Conservation (phyloP, 1,139 yeast species). For the Pichia cactophila region DNA sequence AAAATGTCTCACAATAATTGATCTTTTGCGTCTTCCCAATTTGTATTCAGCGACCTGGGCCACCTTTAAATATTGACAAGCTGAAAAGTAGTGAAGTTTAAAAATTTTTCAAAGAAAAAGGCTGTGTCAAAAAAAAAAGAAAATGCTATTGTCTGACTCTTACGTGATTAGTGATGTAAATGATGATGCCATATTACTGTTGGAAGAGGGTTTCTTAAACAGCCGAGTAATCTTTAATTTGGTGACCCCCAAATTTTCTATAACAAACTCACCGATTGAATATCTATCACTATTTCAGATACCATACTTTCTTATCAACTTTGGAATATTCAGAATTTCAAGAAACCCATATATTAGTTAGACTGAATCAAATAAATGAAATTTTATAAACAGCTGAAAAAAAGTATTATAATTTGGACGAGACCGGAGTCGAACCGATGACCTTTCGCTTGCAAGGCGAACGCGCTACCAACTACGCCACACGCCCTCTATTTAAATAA, state of each 20-base stretch:
- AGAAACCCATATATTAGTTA: no score
- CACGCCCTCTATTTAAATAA: slow-evolving; percentile 39
- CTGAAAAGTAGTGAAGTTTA: background rate
- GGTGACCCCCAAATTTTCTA: no score
- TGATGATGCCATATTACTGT: background rate
- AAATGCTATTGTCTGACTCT: background rate
- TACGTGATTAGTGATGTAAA: background rate
- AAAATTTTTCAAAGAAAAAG: background rate
- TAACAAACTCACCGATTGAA: no score
- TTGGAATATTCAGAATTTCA: no score
- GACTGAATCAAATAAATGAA: background rate
- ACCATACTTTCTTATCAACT: no score
- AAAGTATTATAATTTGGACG: slow-evolving; percentile 27
- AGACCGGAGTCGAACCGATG: slow-evolving; percentile 70
- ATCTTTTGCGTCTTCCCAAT: background rate
- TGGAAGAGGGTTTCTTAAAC: background rate
- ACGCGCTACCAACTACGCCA: slow-evolving; percentile 72
- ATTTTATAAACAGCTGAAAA: slow-evolving; percentile 3
- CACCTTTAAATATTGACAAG: background rate
- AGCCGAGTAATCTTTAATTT: background rate
- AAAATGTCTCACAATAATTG: slow-evolving; percentile 4
- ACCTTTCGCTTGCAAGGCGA: slow-evolving; percentile 62
- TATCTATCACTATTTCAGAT: no score
- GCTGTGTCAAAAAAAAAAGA: background rate
- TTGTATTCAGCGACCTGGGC: background rate